Base-by-base conservation (phyloP, 148 eudicot genomes). In the Chenopodium quinoa region DNA sequence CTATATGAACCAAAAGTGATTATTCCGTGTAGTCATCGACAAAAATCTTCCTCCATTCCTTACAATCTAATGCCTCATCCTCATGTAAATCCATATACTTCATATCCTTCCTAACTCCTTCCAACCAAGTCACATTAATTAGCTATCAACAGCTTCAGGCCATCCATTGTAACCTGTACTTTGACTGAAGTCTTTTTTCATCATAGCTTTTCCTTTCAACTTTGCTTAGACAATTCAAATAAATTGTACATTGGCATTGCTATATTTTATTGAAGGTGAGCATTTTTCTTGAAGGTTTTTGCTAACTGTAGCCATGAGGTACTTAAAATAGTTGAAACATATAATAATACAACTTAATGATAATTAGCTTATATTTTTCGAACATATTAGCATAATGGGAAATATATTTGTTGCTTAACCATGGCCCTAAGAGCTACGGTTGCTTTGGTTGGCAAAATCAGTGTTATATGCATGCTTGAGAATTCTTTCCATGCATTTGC, bases 171-270 rank as follows among this genome's bases (percentile, higher is more conserved):
- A 0, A 37, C 58, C 2, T 71, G 27, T 22, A 44, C 25, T 12
- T 71, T 44, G 46, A 67, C 31, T 60, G 5, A 80, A 71, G 82
- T 65, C 48, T 25, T 25, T 20, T 72, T 32, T 71, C 40, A 37
- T 40, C 20, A 16, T 71, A 40, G 25, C 74, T 40, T 71, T 23
- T 40, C 5, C 74, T 71, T 40, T 34, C 47, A 69, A 31, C 44
- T 56, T 50, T 52, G 31, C 40, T n/a, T 47, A 31, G 27, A 62
- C 40, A 44, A n/a, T 65, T 77, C 58, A 23, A 50, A 29, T 50
- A 31, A 14, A 32, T 71, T 71, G 32, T 31, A 52, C 2, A 37
- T 50, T 52, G 54, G 54, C 54, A 50, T 79, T 50, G 69, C 63
- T 40, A 1, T 27, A 22, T 27, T 34, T 77, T 19, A 11, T 40